These are phyloP conservation scores for Hericium erinaceus DNA, from an alignment of 768 basidiomycete genomes.

Conservation along the genomic window DNA sequence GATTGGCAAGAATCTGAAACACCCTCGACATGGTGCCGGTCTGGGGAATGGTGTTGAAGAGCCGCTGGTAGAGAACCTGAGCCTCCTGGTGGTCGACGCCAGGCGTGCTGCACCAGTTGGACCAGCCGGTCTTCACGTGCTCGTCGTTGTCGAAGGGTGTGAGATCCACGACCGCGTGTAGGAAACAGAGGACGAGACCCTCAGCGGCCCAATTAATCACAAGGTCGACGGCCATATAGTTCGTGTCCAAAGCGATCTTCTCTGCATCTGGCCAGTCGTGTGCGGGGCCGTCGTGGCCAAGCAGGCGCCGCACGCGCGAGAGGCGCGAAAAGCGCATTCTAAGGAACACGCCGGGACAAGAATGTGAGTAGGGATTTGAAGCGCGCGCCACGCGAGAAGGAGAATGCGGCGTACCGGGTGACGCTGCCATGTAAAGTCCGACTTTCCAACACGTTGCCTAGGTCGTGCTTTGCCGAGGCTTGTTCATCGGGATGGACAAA, in stretches of 20 bases:
- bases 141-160: slow-evolving; percentile 68
- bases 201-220: slow-evolving; percentile 88
- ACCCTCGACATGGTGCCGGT: slow-evolving; percentile 47
- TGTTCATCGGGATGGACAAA: slow-evolving; percentile 86
- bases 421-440: slow-evolving; percentile 78
- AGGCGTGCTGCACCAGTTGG: slow-evolving; percentile 85
- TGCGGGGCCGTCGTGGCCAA: slow-evolving; percentile 56
- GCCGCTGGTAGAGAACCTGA: slow-evolving; percentile 47
- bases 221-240: slow-evolving; percentile 83
- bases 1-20: slow-evolving; percentile 71
- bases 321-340: slow-evolving; percentile 78
- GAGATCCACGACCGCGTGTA: slow-evolving; percentile 75
- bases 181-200: slow-evolving; percentile 80
- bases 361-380: neutral
- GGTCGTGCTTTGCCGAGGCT: slow-evolving; percentile 61
- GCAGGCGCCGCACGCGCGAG: slow-evolving; percentile 57
- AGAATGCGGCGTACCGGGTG: slow-evolving; percentile 44
- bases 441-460: slow-evolving; percentile 63
- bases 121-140: slow-evolving; percentile 62
- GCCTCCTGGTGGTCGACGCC: slow-evolving; percentile 48
- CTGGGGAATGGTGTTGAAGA: slow-evolving; percentile 46
- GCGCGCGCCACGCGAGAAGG: slow-evolving; percentile 5
- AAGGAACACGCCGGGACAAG: slow-evolving; percentile 7
- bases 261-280: slow-evolving; percentile 55
- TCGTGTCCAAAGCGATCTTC: slow-evolving; percentile 55